These are phyloP conservation scores for Platanthera guangdongensis DNA, from an alignment of 106 monocot species.

Conservation along the genomic window DNA sequence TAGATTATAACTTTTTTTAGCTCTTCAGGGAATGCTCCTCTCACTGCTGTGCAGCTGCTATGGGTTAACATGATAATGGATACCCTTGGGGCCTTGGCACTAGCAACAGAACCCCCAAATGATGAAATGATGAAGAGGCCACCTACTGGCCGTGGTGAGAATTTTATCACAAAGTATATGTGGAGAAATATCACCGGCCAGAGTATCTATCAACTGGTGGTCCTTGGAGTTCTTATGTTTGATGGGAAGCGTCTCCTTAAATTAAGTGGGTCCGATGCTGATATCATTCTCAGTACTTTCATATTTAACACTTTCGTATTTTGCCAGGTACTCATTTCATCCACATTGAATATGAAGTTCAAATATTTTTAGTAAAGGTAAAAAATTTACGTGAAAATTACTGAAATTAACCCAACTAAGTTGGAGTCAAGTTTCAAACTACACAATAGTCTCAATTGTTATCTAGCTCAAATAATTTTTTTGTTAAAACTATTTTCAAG, in stretches of 20 bases:
- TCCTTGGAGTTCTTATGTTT: conserved; percentile 76
- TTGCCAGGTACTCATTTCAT: conserved; percentile 63
- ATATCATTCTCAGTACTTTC: conserved; percentile 66
- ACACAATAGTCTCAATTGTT: no score
- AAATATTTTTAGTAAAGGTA: background rate
- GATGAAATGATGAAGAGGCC: conserved; percentile 85
- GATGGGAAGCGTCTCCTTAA: conserved; percentile 56
- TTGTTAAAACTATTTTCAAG: no score
- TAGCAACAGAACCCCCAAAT: conserved; percentile 94
- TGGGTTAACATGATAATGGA: conserved; percentile 99
- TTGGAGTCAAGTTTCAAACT: no score
- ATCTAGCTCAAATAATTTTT: no score
- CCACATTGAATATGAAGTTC: background rate
- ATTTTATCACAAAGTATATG: conserved; percentile 78
- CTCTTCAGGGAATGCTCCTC: conserved; percentile 65
- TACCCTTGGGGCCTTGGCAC: conserved; percentile 86
- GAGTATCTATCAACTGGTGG: conserved; percentile 80
- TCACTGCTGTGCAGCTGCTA: conserved; percentile 95
- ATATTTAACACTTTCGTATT: conserved; percentile 98
- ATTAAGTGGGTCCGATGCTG: conserved; percentile 45
- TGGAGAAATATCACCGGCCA: conserved; percentile 94
- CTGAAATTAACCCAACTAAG: no score
- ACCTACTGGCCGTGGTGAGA: conserved; percentile 59
- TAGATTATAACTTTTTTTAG: background rate
- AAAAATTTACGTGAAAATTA: no score